These are phyloP conservation scores for Sesbania bispinosa DNA, from an alignment of 306 rosid genomes.

Conservation along the genomic window DNA sequence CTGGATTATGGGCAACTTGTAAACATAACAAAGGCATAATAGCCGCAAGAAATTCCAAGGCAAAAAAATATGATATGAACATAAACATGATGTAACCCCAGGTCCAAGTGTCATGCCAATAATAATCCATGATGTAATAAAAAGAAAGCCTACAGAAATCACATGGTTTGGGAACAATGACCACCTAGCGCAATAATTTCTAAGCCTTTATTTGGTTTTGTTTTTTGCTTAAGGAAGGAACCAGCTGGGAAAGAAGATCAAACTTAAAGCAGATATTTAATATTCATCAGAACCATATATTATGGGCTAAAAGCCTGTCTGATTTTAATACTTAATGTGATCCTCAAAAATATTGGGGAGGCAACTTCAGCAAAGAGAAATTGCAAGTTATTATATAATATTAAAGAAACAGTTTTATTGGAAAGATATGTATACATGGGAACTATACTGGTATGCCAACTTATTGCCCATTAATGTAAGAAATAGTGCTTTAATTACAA, in stretches of 20 bases:
- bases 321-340: no score
- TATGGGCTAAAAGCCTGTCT: neutral
- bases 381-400: no score
- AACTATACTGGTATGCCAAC: no score
- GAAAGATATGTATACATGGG: no score
- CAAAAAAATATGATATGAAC: neutral
- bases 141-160: neutral
- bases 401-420: no score
- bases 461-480: neutral
- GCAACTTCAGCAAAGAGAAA: neutral
- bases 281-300: neutral
- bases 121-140: neutral
- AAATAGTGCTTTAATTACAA: neutral
- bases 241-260: neutral
- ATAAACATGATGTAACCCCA: neutral
- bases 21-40: neutral
- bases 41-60: neutral
- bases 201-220: neutral
- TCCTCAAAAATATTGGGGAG: neutral
- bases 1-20: neutral
- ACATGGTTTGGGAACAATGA: neutral
- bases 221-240: neutral
- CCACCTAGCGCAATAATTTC: neutral
- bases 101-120: neutral
- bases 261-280: neutral